These are phyloP conservation scores for Clavulina sp. DNA, from an alignment of 768 basidiomycete species.

Conservation along the genomic window DNA sequence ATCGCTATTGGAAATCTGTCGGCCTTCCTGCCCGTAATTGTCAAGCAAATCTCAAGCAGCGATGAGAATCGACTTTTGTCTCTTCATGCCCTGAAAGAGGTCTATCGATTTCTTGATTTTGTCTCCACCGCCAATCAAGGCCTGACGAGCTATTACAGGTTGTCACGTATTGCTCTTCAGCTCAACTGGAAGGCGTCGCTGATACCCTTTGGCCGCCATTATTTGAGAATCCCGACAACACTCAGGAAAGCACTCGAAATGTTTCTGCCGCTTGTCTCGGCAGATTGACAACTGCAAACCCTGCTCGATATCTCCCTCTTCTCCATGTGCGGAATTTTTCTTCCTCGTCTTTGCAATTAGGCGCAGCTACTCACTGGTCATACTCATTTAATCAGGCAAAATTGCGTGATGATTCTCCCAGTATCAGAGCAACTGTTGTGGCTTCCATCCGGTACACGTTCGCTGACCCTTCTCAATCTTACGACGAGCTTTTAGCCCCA, in stretches of 20 bases:
- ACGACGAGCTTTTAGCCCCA: constrained; percentile 80
- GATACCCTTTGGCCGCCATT: constrained; percentile 84
- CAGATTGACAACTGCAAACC: constrained; percentile 83
- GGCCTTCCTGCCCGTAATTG: constrained; percentile 70
- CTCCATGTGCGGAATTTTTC: constrained; percentile 45
- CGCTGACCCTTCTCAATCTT: constrained; percentile 66
- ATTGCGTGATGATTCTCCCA: constrained; percentile 46
- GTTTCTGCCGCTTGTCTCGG: constrained; percentile 94
- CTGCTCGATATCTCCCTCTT: constrained; percentile 79
- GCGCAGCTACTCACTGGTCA: no score
- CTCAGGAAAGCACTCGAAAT: constrained; percentile 84
- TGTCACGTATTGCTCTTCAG: constrained; percentile 75
- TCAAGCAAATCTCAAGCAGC: constrained; percentile 59
- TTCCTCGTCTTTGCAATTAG: neutral
- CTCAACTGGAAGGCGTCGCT: constrained; percentile 71
- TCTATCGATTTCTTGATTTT: constrained; percentile 16
- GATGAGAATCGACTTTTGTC: constrained; percentile 67
- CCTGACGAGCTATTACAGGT: constrained; percentile 31
- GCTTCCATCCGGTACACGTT: constrained; percentile 86
- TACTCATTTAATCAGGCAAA: constrained; percentile 43
- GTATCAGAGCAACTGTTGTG: constrained; percentile 72
- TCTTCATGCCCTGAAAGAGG: constrained; percentile 88
- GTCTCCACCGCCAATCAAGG: neutral
- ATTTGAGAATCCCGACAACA: constrained; percentile 75
- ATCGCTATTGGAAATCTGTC: constrained; percentile 87